A percentile compares a stretch with the other conserved stretches of the same genome.
phyloP scores from a whole-genome alignment of 2,329 filamentous ascomycete species.

The Pseudopithomyces maydicus region DNA sequence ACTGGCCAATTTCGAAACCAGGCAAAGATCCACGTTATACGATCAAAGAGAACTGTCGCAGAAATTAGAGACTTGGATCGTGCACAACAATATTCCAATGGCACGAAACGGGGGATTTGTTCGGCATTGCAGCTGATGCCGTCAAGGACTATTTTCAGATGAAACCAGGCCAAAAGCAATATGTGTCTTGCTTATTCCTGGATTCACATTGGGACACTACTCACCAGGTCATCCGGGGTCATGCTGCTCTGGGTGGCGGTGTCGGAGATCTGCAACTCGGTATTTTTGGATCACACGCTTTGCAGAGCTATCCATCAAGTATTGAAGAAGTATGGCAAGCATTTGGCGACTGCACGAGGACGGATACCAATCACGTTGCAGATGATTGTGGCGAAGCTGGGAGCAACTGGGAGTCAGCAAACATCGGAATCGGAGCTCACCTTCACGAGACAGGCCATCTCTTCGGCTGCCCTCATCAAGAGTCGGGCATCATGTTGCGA shows the following conservation, averaged over 20 bases:
- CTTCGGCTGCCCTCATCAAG: conserved; percentile 88
- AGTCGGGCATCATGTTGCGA: conserved; percentile 87
- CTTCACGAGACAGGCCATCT: conserved; percentile 89
- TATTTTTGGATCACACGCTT: conserved; percentile 88
- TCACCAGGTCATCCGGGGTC: conserved; percentile 72
- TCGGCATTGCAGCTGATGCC: conserved; percentile 76
- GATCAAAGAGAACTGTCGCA: conserved; percentile 79
- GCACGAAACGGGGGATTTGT: conserved; percentile 75
- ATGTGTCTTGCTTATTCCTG: conserved; percentile 84
- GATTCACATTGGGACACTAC: conserved; percentile 86
- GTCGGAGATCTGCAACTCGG: conserved; percentile 78
- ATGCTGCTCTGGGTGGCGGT: conserved; percentile 81
- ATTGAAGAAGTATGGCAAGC: conserved; percentile 90
- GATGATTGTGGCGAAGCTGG: conserved; percentile 88
- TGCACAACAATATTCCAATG: conserved; percentile 76
- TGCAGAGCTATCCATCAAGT: conserved; percentile 87
- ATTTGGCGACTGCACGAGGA: conserved; percentile 88
- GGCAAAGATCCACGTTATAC: conserved; percentile 85
- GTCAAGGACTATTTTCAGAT: conserved; percentile 78
- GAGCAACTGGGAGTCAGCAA: conserved; percentile 94
- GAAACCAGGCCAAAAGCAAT: conserved; percentile 77
- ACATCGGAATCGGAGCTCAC: conserved; percentile 91
- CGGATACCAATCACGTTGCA: conserved; percentile 77
- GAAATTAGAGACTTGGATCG: conserved; percentile 80
- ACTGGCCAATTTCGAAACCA: conserved; percentile 82